Base-by-base conservation (phyloP, 352 stramenopile genomes). In the Phytophthora aleatoria region DNA sequence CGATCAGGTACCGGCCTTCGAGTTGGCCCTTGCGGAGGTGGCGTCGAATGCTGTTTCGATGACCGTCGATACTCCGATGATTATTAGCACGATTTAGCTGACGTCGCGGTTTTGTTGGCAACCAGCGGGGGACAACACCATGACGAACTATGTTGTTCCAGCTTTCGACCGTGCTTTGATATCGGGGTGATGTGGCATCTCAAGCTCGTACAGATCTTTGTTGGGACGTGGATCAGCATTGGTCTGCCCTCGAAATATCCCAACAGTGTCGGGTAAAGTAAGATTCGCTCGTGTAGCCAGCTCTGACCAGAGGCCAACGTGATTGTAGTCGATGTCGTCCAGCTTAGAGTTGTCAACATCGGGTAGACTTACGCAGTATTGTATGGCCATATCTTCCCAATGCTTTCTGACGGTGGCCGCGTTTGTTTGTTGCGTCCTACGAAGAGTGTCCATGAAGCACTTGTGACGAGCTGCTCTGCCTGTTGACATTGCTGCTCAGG, bases 1-100 rank as follows among this genome's bases (percentile, higher is more conserved):
- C 48, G 9, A 69, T 64, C 7, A 69, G 15, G 13, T 64, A 64
- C 12, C 48, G 38, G 2, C 39, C 31, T 8, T 69, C 54, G 26
- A 45, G 41, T 56, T 69, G 53, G n/a, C 48, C 33, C 35, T 55
- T 56, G 0, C 48, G 15, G 1, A 69, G 38, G 13, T 64, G 54
- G 0, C 26, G 53, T 8, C 53, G 48, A 1, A 64, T 64, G 4
- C 9, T 5, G 0, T 0, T 2, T 5, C 1, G 11, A 3, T 60
- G 20, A 0, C 13, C 6, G 2, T 24, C 9, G 20, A 39, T 41
- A 20, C 47, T 50, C 0, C 16, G 20, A 11, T 64, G 53, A 16
- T 69, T 69, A 0, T 2, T n/a, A 3, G 53, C 53, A 3, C 39
- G 48, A 2, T 3, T 35, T 7, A 6, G 4, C 15, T 64, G 54